These are phyloP conservation scores for sweet orange (Citrus sinensis) DNA, from an alignment of 345 rosid species.

Conservation along the genomic window DVS_A1.0 CM039168.1:22786001-22786500, in stretches of 20 bases:
- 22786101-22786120: not conserved
- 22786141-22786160: not conserved
- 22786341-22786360: not conserved
- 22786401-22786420: not conserved
- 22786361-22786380: not conserved
- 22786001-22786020: not conserved
- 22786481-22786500: conserved; percentile 46
- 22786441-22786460: conserved; percentile 63
- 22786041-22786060: not conserved
- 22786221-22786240: not conserved
- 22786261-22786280: not conserved
- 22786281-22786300: not conserved
- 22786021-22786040: not conserved
- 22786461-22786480: conserved; percentile 66
- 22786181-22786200: not conserved
- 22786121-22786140: not conserved
- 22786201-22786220: not conserved
- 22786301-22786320: not conserved
- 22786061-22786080: not conserved
- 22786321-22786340: not conserved
- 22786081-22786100: not conserved
- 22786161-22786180: not conserved
- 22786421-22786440: conserved; percentile 52
- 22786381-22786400: not conserved
- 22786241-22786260: not conserved